phyloP scores from a whole-genome alignment of 345 rosid genomes.

The Melastoma malabathricum region DNA sequence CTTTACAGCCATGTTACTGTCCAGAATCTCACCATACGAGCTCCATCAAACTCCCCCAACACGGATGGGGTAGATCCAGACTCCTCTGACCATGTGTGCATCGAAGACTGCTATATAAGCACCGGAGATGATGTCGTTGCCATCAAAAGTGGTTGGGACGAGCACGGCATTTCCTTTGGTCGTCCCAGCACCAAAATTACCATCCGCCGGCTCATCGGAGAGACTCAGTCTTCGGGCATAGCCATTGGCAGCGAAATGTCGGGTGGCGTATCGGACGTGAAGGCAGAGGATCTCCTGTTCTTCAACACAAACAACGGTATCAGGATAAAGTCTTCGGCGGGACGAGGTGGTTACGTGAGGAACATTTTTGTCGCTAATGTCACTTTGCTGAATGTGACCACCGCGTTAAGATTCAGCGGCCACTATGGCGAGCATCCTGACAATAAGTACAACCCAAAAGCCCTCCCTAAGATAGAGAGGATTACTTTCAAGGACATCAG shows the following conservation, averaged over 20 bases:
- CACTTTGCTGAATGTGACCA: constrained; percentile 40
- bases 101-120: constrained; percentile 76
- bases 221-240: constrained; percentile 67
- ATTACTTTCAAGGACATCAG: constrained; percentile 54
- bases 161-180: constrained; percentile 67
- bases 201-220: constrained; percentile 57
- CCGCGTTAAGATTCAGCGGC: constrained; percentile 59
- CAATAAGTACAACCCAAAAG: constrained; percentile 47
- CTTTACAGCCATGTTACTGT: constrained; percentile 70
- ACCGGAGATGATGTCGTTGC: constrained; percentile 92
- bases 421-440: constrained; percentile 86
- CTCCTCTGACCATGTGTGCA: constrained; percentile 78
- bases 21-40: constrained; percentile 72
- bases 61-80: constrained; percentile 98
- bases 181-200: constrained; percentile 67
- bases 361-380: constrained; percentile 53
- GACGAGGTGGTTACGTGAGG: constrained; percentile 86
- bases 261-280: constrained; percentile 86
- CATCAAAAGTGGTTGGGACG: constrained; percentile 98
- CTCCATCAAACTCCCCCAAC: constrained; percentile 93
- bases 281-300: constrained; percentile 42
- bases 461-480: constrained; percentile 55
- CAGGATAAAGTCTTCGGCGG: constrained; percentile 74
- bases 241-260: constrained; percentile 98
- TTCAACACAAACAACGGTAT: constrained; percentile 56